Evolutionary conservation across 1,284 basidiomycete species (phyloP).

Genomic region (Paramarasmius palmivorus): DNA sequence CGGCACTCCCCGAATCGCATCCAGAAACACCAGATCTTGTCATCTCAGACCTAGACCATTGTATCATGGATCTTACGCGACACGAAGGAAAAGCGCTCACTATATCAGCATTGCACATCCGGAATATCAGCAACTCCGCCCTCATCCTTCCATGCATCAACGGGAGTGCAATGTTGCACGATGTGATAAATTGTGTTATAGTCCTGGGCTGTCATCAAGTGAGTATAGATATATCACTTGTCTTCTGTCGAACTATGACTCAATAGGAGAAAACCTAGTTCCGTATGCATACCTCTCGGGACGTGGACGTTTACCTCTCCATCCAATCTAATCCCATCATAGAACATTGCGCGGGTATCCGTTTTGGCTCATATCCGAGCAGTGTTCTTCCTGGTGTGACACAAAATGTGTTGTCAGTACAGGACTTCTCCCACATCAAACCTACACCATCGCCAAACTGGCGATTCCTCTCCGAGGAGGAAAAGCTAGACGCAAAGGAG

Average conservation of each 20-base stretch:
- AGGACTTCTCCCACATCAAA: constrained; percentile 83
- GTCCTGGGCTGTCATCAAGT: constrained; percentile 76
- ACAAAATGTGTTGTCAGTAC: constrained; percentile 44
- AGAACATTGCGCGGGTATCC: constrained; percentile 63
- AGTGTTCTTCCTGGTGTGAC: constrained; percentile 17
- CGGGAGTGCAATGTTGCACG: constrained; percentile 72
- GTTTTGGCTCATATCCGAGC: constrained; percentile 61
- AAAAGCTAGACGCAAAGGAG: background rate
- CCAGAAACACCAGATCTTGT: constrained; percentile 44
- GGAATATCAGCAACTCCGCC: constrained; percentile 52
- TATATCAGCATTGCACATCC: constrained; percentile 66
- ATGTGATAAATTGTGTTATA: constrained; percentile 59
- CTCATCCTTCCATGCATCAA: constrained; percentile 62
- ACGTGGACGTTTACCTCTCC: constrained; percentile 62
- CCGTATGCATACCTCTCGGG: constrained; percentile 72
- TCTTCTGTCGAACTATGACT: background rate
- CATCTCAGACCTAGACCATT: constrained; percentile 58
- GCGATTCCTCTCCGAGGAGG: constrained; percentile 30
- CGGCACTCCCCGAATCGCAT: constrained; percentile 22
- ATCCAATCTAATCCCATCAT: constrained; percentile 74
- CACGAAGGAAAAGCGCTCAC: constrained; percentile 20
- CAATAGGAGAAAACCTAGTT: constrained; percentile 48
- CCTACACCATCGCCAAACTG: constrained; percentile 76
- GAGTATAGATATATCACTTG: background rate
- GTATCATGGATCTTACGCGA: constrained; percentile 62